Percentiles rank a stretch among this genome's conserved stretches.
Conservation (phyloP, 192 early-diverging fungal genomes). For the Linnemannia exigua region DNA sequence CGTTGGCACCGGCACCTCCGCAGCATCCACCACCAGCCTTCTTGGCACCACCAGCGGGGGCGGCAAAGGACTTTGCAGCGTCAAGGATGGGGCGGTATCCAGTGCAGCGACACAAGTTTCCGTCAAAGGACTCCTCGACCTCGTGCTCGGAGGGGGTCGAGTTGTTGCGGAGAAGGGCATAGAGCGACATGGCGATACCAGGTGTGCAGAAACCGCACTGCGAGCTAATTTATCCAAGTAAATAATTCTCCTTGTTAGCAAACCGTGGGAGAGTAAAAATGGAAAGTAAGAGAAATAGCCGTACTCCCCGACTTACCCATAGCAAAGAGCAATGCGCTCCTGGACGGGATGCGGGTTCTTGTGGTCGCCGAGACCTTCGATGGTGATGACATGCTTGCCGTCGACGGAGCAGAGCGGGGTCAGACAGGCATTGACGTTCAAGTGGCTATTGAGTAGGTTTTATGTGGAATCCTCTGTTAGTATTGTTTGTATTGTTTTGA, state of each 20-base stretch:
- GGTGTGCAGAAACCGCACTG: slow-evolving; percentile 96
- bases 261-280: background rate
- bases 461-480: background rate
- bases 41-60: slow-evolving; percentile 27
- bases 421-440: slow-evolving; percentile 72
- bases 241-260: background rate
- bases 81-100: slow-evolving; percentile 91
- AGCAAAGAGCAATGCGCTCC: slow-evolving; percentile 77
- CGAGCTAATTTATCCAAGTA: slow-evolving; percentile 53
- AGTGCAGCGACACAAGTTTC: slow-evolving; percentile 92
- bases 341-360: slow-evolving; percentile 83
- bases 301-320: slow-evolving; percentile 69
- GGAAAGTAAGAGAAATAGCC: background rate
- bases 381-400: slow-evolving; percentile 86
- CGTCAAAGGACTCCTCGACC: slow-evolving; percentile 89
- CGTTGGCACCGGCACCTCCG: slow-evolving; percentile 55
- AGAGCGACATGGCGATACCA: slow-evolving; percentile 92
- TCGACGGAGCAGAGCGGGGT: slow-evolving; percentile 79
- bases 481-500: too few species aligned
- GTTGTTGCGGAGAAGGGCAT: slow-evolving; percentile 83
- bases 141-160: slow-evolving; percentile 74
- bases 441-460: slow-evolving; percentile 33
- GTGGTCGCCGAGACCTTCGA: slow-evolving; percentile 82
- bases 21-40: slow-evolving; percentile 52
- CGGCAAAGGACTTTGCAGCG: slow-evolving; percentile 76